phyloP scores from a whole-genome alignment of 1,284 basidiomycete species.

The Agroathelia rolfsii region DNA sequence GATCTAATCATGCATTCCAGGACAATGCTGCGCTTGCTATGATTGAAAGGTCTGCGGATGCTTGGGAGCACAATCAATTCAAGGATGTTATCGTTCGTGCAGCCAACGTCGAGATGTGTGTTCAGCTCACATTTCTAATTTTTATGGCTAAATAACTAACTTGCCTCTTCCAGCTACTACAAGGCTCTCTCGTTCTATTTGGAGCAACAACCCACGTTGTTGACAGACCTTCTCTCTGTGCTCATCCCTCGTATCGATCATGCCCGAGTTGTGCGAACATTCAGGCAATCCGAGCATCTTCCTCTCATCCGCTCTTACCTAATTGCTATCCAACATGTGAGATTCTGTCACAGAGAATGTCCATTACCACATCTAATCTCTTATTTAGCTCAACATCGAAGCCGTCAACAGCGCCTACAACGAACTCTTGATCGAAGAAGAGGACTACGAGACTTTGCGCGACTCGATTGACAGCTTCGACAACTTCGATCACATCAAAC shows the following conservation, averaged over 20 bases:
- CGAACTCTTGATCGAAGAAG: constrained; percentile 94
- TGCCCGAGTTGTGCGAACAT: constrained; percentile 89
- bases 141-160: constrained; percentile 8
- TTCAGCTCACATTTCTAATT: constrained; percentile 3
- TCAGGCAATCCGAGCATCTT: constrained; percentile 91
- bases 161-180: constrained; percentile 55
- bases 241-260: constrained; percentile 93
- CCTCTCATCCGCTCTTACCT: constrained; percentile 94
- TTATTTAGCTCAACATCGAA: constrained; percentile 76
- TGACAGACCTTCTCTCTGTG: constrained; percentile 90
- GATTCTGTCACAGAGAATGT: constrained; percentile 18
- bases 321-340: constrained; percentile 88
- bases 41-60: constrained; percentile 95
- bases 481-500: constrained; percentile 89
- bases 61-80: constrained; percentile 99
- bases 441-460: constrained; percentile 94
- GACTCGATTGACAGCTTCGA: constrained; percentile 96
- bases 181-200: constrained; percentile 85
- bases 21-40: constrained; percentile 96
- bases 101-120: constrained; percentile 95
- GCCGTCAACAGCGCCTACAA: constrained; percentile 98
- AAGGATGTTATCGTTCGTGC: constrained; percentile 92
- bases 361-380: constrained; percentile 8
- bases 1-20: constrained; percentile 23
- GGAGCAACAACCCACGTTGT: constrained; percentile 85